Percentiles rank a stretch among this genome's conserved stretches.
These are phyloP conservation scores for Neofusicoccum kwambonambiense DNA, from an alignment of 2,329 filamentous ascomycete genomes.

Conservation along the genomic window DNA sequence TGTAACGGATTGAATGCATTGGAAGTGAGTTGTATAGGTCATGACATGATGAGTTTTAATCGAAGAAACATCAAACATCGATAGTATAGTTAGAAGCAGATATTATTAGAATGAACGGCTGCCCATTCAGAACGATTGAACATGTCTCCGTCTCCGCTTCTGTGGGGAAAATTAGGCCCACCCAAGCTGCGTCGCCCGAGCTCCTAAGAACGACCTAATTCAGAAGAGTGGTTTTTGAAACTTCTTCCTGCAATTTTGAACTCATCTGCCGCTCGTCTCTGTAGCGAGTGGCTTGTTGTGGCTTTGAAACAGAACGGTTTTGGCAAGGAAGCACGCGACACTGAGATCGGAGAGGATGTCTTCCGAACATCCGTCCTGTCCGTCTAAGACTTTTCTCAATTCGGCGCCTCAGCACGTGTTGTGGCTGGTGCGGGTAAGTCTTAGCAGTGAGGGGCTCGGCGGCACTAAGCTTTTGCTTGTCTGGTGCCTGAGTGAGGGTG, in stretches of 20 bases:
- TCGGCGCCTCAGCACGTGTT: not conserved
- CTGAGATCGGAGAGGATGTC: not conserved
- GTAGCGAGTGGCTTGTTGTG: no score
- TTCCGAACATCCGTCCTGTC: not conserved
- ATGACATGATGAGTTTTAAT: not conserved
- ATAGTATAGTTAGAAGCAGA: not conserved
- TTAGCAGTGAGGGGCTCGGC: not conserved
- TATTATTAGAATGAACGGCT: not conserved
- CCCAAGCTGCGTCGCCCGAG: no score
- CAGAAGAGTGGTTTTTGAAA: no score
- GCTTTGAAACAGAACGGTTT: no score
- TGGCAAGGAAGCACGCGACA: not conserved
- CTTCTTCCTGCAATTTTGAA: rapidly evolving
- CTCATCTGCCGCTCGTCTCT: no score
- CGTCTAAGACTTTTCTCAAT: not conserved
- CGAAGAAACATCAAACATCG: not conserved
- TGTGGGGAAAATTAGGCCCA: no score
- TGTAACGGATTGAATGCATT: not conserved
- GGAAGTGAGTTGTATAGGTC: not conserved
- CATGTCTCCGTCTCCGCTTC: no score
- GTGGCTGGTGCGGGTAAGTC: not conserved
- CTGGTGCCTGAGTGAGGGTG: not conserved
- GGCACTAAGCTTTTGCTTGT: not conserved
- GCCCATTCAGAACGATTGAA: no score
- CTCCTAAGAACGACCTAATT: no score